Evolutionary conservation across 768 basidiomycete species (phyloP).

Genomic region (Pholiota microspora): DNA sequence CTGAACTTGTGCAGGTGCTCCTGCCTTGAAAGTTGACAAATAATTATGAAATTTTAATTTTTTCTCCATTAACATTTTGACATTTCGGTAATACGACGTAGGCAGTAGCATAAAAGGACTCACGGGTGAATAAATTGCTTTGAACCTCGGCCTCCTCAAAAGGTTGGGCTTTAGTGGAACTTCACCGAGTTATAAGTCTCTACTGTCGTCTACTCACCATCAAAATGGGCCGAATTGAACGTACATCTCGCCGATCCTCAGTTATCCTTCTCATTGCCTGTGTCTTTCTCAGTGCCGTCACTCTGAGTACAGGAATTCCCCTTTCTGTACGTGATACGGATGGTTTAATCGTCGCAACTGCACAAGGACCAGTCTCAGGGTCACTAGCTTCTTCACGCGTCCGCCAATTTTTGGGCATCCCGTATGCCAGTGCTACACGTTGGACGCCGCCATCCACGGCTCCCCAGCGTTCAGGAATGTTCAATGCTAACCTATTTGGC

Average conservation of each 20-base stretch:
- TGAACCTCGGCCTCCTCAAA: no score
- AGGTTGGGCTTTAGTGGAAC: no score
- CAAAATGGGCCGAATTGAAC: background rate
- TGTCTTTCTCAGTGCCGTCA: background rate
- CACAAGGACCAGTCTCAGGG: conserved; percentile 31
- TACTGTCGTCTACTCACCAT: background rate
- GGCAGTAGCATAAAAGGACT: no score
- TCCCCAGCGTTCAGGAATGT: conserved; percentile 13
- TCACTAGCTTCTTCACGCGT: conserved; percentile 24
- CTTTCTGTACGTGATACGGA: background rate
- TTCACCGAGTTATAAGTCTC: no score
- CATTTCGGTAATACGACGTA: background rate
- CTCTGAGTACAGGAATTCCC: background rate
- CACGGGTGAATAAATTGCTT: no score
- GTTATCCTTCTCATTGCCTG: background rate
- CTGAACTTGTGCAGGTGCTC: background rate
- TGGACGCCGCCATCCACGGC: conserved; percentile 31
- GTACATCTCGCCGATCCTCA: background rate
- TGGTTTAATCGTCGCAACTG: conserved; percentile 26
- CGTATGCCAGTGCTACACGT: conserved; percentile 30
- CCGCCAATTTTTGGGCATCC: conserved; percentile 34
- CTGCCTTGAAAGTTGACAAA: background rate
- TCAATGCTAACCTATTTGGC: conserved; percentile 27
- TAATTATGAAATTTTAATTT: background rate
- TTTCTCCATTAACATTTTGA: background rate